Conservation (phyloP, 768 basidiomycete genomes). For the Lactifluus hygrophoroides region DNA sequence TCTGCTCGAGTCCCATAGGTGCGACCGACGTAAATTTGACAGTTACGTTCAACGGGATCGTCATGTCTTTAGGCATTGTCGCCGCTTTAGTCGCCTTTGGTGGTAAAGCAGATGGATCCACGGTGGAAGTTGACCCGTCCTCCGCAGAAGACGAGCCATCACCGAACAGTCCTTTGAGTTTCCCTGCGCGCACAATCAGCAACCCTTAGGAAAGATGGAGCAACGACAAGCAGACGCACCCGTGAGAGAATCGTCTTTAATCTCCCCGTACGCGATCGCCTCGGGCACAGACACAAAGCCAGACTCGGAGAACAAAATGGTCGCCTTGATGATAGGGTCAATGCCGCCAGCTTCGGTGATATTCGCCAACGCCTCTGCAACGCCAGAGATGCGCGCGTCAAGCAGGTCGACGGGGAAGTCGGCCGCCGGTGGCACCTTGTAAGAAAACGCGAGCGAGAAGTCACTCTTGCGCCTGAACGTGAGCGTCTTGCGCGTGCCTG, state of each 20-base stretch:
- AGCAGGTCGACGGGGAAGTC: constrained; percentile 68
- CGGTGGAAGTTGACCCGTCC: constrained; percentile 30
- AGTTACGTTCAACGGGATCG: constrained; percentile 58
- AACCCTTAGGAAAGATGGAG: neutral
- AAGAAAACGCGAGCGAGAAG: constrained; percentile 69
- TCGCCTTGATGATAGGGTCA: constrained; percentile 83
- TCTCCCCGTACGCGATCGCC: constrained; percentile 70
- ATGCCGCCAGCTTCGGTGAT: constrained; percentile 73
- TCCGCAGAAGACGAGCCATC: constrained; percentile 34
- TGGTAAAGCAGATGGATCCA: constrained; percentile 29
- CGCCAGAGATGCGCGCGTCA: constrained; percentile 62
- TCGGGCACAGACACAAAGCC: constrained; percentile 78
- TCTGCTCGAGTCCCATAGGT: constrained; percentile 72
- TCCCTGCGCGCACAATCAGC: constrained; percentile 39
- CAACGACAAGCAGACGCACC: constrained; percentile 35
- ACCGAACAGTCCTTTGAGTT: constrained; percentile 84
- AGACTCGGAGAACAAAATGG: constrained; percentile 73
- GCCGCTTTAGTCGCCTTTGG: constrained; percentile 23
- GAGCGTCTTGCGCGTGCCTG: constrained; percentile 76
- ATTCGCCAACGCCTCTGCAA: constrained; percentile 70
- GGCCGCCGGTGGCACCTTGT: constrained; percentile 55
- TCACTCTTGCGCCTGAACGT: constrained; percentile 82
- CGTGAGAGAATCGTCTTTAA: constrained; percentile 70
- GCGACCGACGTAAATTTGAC: constrained; percentile 56
- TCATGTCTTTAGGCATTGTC: constrained; percentile 41